A percentile compares a stretch with the other conserved stretches of the same genome.
phyloP scores from a whole-genome alignment of 192 early-diverging fungal species.

The Coemansia umbellata region DNA sequence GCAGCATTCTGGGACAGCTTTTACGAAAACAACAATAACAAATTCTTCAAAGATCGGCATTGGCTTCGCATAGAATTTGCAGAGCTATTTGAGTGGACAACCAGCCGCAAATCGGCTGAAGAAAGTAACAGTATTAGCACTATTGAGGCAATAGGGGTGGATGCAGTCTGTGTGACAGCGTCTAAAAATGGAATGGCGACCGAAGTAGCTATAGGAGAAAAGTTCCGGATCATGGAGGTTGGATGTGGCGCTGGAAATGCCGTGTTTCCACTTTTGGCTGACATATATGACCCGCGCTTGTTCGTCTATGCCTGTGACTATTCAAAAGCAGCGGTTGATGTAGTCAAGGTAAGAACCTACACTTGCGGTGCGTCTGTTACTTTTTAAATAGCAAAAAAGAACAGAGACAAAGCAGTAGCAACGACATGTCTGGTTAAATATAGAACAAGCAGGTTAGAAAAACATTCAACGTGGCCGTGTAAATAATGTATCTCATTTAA shows the following conservation, averaged over 20 bases:
- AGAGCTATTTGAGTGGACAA: conserved; percentile 66
- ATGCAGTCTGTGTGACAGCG: neutral
- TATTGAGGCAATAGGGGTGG: neutral
- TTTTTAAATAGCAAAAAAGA: too few relatives aligned
- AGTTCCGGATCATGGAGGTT: conserved; percentile 66
- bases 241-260: conserved; percentile 81
- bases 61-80: conserved; percentile 93
- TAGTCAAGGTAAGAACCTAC: conserved; percentile 63
- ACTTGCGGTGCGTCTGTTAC: neutral
- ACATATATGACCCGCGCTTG: conserved; percentile 54
- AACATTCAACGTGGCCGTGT: too few relatives aligned
- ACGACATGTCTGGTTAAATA: too few relatives aligned
- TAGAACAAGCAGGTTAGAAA: too few relatives aligned
- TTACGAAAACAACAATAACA: conserved; percentile 72
- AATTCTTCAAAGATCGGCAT: conserved; percentile 96
- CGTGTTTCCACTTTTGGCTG: conserved; percentile 69
- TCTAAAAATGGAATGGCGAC: neutral
- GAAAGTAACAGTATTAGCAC: neutral
- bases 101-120: conserved; percentile 10
- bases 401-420: too few relatives aligned
- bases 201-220: conserved; percentile 1
- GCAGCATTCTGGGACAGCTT: conserved; percentile 70
- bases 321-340: conserved; percentile 62
- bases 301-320: conserved; percentile 79
- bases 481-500: too few relatives aligned